These are phyloP conservation scores for Crithidia expoeki DNA, from an alignment of 208 protist genomes.

Conservation along the genomic window DNA sequence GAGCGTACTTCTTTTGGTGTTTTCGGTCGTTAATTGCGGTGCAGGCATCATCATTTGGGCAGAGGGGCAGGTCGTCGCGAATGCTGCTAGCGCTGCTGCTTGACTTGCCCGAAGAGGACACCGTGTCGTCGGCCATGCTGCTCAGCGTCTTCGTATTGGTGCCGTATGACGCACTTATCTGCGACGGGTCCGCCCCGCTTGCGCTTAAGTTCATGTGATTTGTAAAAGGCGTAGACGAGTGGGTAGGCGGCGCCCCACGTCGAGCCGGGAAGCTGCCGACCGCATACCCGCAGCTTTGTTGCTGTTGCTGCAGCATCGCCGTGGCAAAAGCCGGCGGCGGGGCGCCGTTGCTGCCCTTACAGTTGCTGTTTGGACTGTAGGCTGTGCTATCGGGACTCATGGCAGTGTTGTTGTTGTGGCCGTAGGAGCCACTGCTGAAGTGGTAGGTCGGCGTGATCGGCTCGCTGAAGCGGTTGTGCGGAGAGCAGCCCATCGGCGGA, in stretches of 20 bases:
- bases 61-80: constrained; percentile 67
- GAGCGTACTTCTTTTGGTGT: constrained; percentile 81
- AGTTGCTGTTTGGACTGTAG: constrained; percentile 16
- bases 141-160: constrained; percentile 21
- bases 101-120: constrained; percentile 51
- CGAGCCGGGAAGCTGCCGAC: constrained; percentile 18
- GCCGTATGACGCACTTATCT: constrained; percentile 17
- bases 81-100: constrained; percentile 72
- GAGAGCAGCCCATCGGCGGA: neutral
- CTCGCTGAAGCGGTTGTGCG: constrained; percentile 3
- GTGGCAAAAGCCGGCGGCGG: constrained; percentile 17
- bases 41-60: constrained; percentile 76
- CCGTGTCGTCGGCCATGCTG: constrained; percentile 39
- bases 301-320: constrained; percentile 21
- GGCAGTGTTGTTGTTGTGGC: neutral
- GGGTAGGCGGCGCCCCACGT: neutral
- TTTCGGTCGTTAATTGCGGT: constrained; percentile 80
- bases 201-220: neutral
- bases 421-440: constrained; percentile 16
- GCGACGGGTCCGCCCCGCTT: neutral
- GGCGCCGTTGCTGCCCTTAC: neutral
- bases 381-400: neutral
- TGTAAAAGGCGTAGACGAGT: constrained; percentile 7
- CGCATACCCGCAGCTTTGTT: constrained; percentile 17
- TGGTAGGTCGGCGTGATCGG: constrained; percentile 17